Base-by-base conservation (phyloP, 108 stramenopile species). In the Seminavis robusta region DNA sequence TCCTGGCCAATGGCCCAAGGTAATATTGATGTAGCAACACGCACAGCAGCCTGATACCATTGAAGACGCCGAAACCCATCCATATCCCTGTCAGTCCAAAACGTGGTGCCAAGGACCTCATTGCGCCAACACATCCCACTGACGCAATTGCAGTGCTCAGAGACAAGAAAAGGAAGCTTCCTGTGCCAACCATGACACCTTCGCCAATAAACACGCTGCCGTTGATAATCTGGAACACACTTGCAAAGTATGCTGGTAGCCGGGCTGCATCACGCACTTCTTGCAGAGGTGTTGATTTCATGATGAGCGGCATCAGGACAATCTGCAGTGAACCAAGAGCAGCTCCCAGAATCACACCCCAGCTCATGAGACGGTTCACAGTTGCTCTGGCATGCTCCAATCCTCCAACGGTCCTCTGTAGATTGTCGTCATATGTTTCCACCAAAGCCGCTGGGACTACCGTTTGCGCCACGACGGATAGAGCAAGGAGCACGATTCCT, bases 161-260 rank as follows among this genome's bases (percentile, higher is more conserved):
- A 0, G 89, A 87, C 0, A 93, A 73, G 47, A 38, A 10, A 43
- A 56, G 31, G 15, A 68, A 74, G 31, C 52, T 63, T 27, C 59
- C 59, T 4, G 30, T 56, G 10, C 71, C 71, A 38, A 75, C 59
- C 76, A 80, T 79, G 23, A 81, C 59, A 0, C 92, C 88, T 64
- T 90, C 88, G 5, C 90, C 94, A 56, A 89, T 90, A 51, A 91
- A 95, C 11, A 89, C 88, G 20, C 88, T 59, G 0, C 94, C 89
- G 47, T 95, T 95, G 30, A 95, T 83, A 13, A 86, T 65, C 50
- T 91, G 90, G 59, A 87, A 71, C 4, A 85, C 73, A 40, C 86
- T 86, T 3, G 79, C 88, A n/a, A 95, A 69, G 44, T 83, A 49
- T 19, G 86, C 71, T 4, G 94, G 94, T 21, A 83, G 52, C 36